Conservation (phyloP, 2,329 filamentous ascomycete species). For the Fusarium continuum region DNA sequence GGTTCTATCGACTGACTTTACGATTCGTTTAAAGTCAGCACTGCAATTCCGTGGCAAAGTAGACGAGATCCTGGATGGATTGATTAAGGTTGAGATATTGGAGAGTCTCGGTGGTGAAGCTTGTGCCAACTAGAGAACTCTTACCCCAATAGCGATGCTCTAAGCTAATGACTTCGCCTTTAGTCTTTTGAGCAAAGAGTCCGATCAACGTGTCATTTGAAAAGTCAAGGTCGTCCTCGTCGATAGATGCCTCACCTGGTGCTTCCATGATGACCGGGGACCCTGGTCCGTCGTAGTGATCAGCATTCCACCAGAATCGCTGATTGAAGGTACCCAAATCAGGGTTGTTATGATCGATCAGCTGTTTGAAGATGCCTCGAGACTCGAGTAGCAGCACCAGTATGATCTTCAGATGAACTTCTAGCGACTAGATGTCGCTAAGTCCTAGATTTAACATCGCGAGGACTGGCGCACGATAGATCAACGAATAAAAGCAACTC, state of each 20-base stretch:
- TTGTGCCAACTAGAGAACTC: constrained; percentile 71
- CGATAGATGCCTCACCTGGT: constrained; percentile 68
- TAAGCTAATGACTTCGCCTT: constrained; percentile 77
- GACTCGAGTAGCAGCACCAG: neutral
- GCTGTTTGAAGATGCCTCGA: constrained; percentile 57
- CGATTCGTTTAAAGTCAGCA: constrained; percentile 63
- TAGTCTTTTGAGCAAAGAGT: constrained; percentile 71
- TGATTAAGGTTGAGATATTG: constrained; percentile 83
- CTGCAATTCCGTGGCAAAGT: constrained; percentile 78
- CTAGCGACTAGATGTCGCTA: no score
- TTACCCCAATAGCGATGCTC: constrained; percentile 87
- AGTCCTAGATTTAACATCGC: no score
- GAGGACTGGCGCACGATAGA: no score
- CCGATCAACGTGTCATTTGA: constrained; percentile 76
- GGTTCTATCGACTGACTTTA: constrained; percentile 58
- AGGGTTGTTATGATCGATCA: constrained; percentile 67
- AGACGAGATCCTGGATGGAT: constrained; percentile 77
- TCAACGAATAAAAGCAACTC: no score
- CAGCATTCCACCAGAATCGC: constrained; percentile 82
- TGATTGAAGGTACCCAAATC: constrained; percentile 70
- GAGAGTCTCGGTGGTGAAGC: constrained; percentile 70
- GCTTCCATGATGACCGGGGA: constrained; percentile 78
- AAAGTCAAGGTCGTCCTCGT: constrained; percentile 67
- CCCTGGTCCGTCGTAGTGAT: constrained; percentile 76
- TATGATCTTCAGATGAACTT: no score